Base-by-base conservation (phyloP, 306 rosid genomes). In the Vigna nakashimae region DNA sequence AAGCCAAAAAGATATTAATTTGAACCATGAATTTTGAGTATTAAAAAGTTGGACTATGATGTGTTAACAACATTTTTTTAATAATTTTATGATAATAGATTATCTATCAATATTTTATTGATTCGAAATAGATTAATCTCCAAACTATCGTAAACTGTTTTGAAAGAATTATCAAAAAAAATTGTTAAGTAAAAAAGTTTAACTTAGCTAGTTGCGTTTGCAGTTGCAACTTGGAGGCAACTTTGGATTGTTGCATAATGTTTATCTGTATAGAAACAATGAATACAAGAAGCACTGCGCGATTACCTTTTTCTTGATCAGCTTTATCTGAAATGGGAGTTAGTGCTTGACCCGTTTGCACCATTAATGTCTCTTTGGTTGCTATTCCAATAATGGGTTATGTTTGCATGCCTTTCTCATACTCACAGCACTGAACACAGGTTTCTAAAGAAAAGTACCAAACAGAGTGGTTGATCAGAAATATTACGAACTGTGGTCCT, bases 261-360 rank as follows among this genome's bases (percentile, higher is more conserved):
- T 42, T 67, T 40, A 64, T 64, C 5, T 57, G 17, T 69, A 20
- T 20, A 76, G 76, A 78, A 67, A 68, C 48, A 40, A 40, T 24
- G 46, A 63, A 46, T 59, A 43, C n/a, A 15, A 18, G 69, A 63
- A 10, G 4, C 14, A 75, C 5, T 46, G 15, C 4, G 59, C 5
- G 48, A 6, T 74, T 10, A 4, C 50, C 16, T 73, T 30, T 50
- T 50, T 51, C 18, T 5, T n/a, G 7, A 16, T 48, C 6, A 46
- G 43, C 40, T 49, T 64, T 75, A 60, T 63, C 11, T 20, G 16
- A 18, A 9, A 48, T 76, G 18, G 28, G 36, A 15, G 67, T 50
- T 66, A 42, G 81, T 77, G 81, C 59, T 77, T 67, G 69, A 28
- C 46, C 68, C 57, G 20, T 53, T n/a, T 66, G 58, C 45, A 5